Evolutionary conservation across 2,329 filamentous ascomycete genomes (phyloP), one percentile per base, ranked within the genome.

Genomic region (Allantophomopsis cytisporea): DNA sequence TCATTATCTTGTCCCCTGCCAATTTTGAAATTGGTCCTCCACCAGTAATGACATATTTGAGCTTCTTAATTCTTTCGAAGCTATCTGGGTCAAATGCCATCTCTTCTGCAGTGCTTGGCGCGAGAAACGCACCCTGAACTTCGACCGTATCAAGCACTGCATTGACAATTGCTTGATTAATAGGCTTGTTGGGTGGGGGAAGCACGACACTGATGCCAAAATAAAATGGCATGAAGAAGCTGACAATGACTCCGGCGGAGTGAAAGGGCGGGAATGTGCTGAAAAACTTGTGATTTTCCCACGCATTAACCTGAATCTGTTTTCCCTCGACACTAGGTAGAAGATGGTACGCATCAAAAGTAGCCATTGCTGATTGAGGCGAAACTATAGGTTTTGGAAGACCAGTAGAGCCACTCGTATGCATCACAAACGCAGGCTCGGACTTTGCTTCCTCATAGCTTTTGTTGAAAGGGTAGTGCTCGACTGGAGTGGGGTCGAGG

Each of bases 331-430:
- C 23, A 10, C 8, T 10, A 28, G 23, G 23, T 28, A 28, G 11
- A 12, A 28, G 23, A 28, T 28, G 23, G 11, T 28, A 28, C 7
- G 23, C 23, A 12, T 28, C 23, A 8, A 28, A 10, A 3, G 8
- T 28, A 28, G 5, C 5, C 23, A 28, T 28, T 10, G 23, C 8
- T 45, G 50, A 42, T 66, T 55, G 4, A 55, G 18, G 53, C 47
- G 54, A 52, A 2, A 47, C 38, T n/a, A 65, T 58, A 0, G 60
- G 60, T 37, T 65, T 65, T 1, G 61, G 62, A 0, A 61, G 40
- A 2, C 63, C 62, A 2, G 63, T 66, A 2, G 58, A 56, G 2
- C 64, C 64, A 4, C 60, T 65, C 0, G 63, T 64, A 37, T 66
- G 63, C 1, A 64, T 38, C 14, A 39, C 37, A 7, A 39, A 10